phyloP scores from a whole-genome alignment of 1,284 basidiomycete species.

The Ganoderma lingzhi region DNA sequence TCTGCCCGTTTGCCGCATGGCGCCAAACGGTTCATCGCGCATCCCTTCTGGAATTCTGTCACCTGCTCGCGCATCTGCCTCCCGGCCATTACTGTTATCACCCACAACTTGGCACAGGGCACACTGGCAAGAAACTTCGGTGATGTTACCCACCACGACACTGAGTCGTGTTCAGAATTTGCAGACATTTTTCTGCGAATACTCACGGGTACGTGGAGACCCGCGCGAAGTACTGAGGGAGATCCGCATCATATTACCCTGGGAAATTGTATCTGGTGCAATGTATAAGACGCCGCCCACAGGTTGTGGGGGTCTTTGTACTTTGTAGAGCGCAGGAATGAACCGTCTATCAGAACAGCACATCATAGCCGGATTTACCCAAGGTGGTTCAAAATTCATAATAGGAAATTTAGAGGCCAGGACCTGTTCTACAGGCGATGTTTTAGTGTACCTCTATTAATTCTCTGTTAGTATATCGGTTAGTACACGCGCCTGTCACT shows the following conservation, averaged over 20 bases:
- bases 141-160: background rate
- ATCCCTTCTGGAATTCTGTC: background rate
- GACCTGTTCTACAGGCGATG: too few relatives aligned
- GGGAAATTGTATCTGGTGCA: too few relatives aligned
- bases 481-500: conserved; percentile 34
- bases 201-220: background rate
- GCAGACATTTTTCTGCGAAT: background rate
- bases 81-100: background rate
- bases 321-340: too few relatives aligned
- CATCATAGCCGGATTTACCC: too few relatives aligned
- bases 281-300: too few relatives aligned
- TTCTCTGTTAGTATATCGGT: conserved; percentile 35
- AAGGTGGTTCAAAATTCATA: background rate
- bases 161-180: background rate
- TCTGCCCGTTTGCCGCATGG: background rate
- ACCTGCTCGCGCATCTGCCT: background rate
- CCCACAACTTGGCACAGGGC: background rate
- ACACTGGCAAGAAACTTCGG: background rate
- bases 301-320: too few relatives aligned
- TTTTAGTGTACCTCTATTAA: background rate
- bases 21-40: background rate
- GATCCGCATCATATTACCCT: background rate
- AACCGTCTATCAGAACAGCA: too few relatives aligned
- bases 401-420: background rate
- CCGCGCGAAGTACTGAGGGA: background rate